A percentile compares a stretch with the other conserved stretches of the same genome.
Evolutionary conservation across 2,329 filamentous ascomycete genomes (phyloP).

Genomic region (Diaporthe destruens): DNA sequence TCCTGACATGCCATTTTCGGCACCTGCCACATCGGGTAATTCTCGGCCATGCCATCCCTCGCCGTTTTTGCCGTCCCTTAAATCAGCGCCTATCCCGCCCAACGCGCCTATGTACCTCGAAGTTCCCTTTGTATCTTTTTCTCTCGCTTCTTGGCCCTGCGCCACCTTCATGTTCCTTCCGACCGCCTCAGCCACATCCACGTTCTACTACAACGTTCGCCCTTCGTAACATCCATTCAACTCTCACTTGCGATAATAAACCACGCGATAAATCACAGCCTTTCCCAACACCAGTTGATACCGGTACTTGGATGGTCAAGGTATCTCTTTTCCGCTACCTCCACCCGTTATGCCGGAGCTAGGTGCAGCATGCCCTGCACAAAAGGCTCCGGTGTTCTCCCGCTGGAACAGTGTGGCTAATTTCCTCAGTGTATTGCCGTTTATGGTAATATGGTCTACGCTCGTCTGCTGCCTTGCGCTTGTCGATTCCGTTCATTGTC

Average conservation of each 20-base stretch:
- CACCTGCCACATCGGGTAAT: slow-evolving; percentile 6
- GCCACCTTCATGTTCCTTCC: background rate
- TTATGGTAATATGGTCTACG: background rate
- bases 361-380: background rate
- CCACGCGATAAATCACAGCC: background rate
- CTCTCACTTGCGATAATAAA: background rate
- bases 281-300: background rate
- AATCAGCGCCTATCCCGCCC: background rate
- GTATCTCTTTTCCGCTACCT: too few species aligned
- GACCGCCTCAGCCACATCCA: background rate
- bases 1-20: background rate
- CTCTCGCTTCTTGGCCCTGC: background rate
- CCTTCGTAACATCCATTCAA: background rate
- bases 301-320: too few species aligned
- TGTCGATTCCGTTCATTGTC: too few species aligned
- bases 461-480: background rate
- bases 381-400: background rate
- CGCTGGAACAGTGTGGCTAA: background rate
- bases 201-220: background rate
- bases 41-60: background rate
- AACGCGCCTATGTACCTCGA: background rate
- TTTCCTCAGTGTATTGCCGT: background rate
- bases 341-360: too few species aligned
- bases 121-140: background rate
- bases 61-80: background rate